Conservation (phyloP, 352 stramenopile genomes). For the Phytopythium kandeliae region DNA sequence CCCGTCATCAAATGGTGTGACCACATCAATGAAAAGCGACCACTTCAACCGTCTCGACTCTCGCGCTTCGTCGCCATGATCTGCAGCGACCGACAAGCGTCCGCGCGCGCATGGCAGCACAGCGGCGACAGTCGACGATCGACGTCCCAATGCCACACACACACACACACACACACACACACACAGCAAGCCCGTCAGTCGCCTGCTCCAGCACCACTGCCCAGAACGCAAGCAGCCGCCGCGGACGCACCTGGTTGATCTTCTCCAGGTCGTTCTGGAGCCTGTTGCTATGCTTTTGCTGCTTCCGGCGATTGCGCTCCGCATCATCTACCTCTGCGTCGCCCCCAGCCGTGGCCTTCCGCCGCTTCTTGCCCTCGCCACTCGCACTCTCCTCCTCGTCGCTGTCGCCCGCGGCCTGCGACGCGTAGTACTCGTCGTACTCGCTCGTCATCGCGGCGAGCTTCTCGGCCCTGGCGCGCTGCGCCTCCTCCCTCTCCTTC, state of each 20-base stretch:
- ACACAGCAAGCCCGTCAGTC: not conserved
- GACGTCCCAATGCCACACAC: no score
- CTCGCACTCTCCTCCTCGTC: slow-evolving; percentile 52
- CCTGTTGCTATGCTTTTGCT: slow-evolving; percentile 66
- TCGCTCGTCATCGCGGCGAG: slow-evolving; percentile 30
- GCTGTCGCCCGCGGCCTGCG: slow-evolving; percentile 42
- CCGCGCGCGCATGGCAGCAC: not conserved
- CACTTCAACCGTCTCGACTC: not conserved
- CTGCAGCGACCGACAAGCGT: slow-evolving; percentile 5
- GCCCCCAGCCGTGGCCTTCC: slow-evolving; percentile 12
- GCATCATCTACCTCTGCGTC: slow-evolving; percentile 11
- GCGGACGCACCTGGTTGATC: slow-evolving; percentile 53
- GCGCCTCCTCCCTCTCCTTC: slow-evolving; percentile 30
- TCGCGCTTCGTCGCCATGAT: slow-evolving; percentile 23
- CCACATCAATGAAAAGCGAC: no score
- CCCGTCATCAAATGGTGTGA: no score
- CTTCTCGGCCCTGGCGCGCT: slow-evolving; percentile 32
- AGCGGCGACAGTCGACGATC: no score
- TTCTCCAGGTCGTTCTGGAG: slow-evolving; percentile 64
- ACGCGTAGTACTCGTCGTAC: slow-evolving; percentile 69
- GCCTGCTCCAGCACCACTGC: slow-evolving; percentile 5
- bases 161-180: not conserved
- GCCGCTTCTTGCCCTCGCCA: slow-evolving; percentile 25
- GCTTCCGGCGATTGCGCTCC: slow-evolving; percentile 39
- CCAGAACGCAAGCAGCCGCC: no score